Percentiles rank a stretch among this genome's conserved stretches.
These are phyloP conservation scores for Penicillium sp. DNA, from an alignment of 2,329 filamentous ascomycete species.

Conservation along the genomic window DNA sequence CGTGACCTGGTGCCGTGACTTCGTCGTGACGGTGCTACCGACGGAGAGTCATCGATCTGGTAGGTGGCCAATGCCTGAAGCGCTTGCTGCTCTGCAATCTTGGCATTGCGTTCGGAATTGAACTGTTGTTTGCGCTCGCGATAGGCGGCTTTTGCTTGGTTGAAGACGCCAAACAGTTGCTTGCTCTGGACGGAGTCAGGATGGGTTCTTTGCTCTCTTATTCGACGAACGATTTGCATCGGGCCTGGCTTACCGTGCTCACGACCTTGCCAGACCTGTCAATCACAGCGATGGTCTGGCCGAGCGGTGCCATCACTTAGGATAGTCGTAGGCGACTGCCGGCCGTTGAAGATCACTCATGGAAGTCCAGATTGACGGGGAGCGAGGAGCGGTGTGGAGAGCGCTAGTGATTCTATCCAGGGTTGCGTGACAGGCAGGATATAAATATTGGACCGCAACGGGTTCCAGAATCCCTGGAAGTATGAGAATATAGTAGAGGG, in stretches of 20 bases:
- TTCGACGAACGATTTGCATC: slow-evolving; percentile 26
- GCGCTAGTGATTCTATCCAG: slow-evolving; percentile 1
- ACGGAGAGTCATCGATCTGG: slow-evolving; percentile 48
- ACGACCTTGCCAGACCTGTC: slow-evolving; percentile 90
- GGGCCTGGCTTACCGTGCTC: slow-evolving; percentile 64
- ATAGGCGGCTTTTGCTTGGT: slow-evolving; percentile 85
- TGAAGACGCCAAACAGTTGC: slow-evolving; percentile 85
- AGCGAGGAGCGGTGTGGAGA: slow-evolving; percentile 16
- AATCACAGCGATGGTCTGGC: slow-evolving; percentile 82
- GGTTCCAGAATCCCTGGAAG: too few relatives aligned
- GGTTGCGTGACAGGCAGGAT: slow-evolving; percentile 6
- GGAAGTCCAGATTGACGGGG: slow-evolving; percentile 10
- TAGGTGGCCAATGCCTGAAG: slow-evolving; percentile 57
- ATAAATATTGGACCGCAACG: too few relatives aligned
- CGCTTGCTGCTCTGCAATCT: slow-evolving; percentile 56
- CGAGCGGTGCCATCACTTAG: slow-evolving; percentile 31
- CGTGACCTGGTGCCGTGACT: slow-evolving; percentile 34
- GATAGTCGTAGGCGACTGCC: slow-evolving; percentile 17
- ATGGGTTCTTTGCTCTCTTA: slow-evolving; percentile 12
- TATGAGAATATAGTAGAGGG: slow-evolving; percentile 1
- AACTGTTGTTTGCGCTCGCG: slow-evolving; percentile 82
- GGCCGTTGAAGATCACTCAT: slow-evolving; percentile 17
- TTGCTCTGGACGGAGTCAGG: slow-evolving; percentile 64
- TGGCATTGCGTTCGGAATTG: slow-evolving; percentile 64
- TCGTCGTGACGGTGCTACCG: slow-evolving; percentile 44